Evolutionary conservation across 2,329 filamentous ascomycete species (phyloP), one percentile per base, ranked within the genome.

Genomic region (Teratosphaeria zuluensis): DNA sequence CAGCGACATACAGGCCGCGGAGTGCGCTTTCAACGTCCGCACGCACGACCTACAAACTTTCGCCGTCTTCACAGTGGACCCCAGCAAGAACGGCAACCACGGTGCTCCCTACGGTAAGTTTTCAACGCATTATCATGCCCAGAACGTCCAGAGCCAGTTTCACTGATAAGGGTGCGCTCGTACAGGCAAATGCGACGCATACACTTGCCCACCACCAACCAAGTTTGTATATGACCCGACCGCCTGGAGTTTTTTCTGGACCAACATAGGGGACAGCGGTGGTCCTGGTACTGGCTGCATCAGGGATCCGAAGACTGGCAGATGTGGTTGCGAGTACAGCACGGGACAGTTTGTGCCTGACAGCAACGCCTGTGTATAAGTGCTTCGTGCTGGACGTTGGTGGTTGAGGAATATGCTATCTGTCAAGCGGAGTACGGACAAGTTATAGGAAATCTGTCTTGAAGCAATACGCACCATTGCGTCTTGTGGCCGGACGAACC

Each of bases 151-250:
- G 7, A 16, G 51, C 7, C 51, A 14, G 9, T n/a, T 21, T 30
- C 11, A 31, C 51, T 53, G 14, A 46, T 57, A 60, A 19, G 73
- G 72, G 2, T 77, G 2, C 33, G 9, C 9, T 35, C 77, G 1
- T 80, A 80, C 64, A 53, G 78, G 77, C 1, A 80, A 76, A 4
- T 80, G 75, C 66, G 67, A 61, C 30, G 74, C 75, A 1, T 78
- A 77, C 63, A 76, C 73, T 1, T 77, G 74, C 64, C 63, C 68
- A 8, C 62, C 70, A 4, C 73, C 75, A 0, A 65, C 70, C 6
- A 61, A 76, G 63, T 67, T 65, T 38, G 64, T 69, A 21, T 51
- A 62, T 6, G 63, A 70, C 19, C 64, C 64, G 0, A 74, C 75
- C 60, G 75, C 66, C 63, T 78, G 75, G 76, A 74, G 73, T 1